Evolutionary conservation across 257 asterid genomes (phyloP).

Genomic region (Penstemon eatonii): DNA sequence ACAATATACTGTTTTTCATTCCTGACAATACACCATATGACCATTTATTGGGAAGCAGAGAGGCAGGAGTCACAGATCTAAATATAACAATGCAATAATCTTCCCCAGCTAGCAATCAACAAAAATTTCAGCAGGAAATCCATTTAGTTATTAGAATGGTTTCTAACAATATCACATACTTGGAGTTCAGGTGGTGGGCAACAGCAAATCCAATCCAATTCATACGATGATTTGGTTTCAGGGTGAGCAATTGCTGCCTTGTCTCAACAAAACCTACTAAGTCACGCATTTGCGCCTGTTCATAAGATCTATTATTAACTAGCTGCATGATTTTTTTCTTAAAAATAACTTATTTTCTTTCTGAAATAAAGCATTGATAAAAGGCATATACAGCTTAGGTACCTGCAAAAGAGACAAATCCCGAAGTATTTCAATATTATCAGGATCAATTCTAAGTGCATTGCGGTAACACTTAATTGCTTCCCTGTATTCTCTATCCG

Average conservation of each 20-base stretch:
- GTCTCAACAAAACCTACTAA: slow-evolving; percentile 97
- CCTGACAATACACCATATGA: neutral
- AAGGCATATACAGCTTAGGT: neutral
- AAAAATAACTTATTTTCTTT: too few relatives aligned
- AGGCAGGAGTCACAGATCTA: neutral
- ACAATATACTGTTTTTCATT: neutral
- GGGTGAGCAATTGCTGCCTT: slow-evolving; percentile 87
- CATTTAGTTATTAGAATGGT: slow-evolving; percentile 9
- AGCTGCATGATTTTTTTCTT: too few relatives aligned
- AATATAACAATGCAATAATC: neutral
- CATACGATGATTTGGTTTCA: slow-evolving; percentile 98
- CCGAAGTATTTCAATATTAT: slow-evolving; percentile 93
- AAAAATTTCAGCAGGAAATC: slow-evolving; percentile 2
- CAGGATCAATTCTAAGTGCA: slow-evolving; percentile 95
- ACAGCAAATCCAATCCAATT: slow-evolving; percentile 99
- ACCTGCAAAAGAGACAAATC: slow-evolving; percentile 99
- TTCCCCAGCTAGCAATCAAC: slow-evolving; percentile 21
- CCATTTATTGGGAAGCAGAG: neutral
- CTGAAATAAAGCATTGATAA: neutral
- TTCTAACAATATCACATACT: slow-evolving; percentile 43
- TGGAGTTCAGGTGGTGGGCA: slow-evolving; percentile 84
- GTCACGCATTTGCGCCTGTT: slow-evolving; percentile 99
- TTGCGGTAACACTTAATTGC: slow-evolving; percentile 98
- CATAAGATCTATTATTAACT: too few relatives aligned
- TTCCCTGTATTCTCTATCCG: slow-evolving; percentile 98